Percentiles rank a stretch among this genome's conserved stretches.
Evolutionary conservation across 352 stramenopile genomes (phyloP).

Genomic region (Globisporangium ultimum): DNA sequence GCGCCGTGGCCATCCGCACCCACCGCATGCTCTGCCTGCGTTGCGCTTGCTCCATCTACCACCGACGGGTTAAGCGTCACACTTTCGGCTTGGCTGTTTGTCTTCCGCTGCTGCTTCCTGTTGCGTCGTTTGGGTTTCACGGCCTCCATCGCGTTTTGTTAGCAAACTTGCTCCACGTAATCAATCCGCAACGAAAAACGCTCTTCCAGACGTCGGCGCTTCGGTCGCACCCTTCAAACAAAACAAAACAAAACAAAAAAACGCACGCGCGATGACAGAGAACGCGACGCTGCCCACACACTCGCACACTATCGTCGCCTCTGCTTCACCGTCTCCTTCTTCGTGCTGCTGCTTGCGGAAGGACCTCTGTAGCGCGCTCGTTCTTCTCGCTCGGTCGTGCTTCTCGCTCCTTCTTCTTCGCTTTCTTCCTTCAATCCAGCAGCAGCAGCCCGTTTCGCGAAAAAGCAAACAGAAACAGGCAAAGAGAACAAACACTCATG

Average conservation of each 20-base stretch:
- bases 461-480: background rate
- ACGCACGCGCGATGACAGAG: too few species aligned
- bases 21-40: background rate
- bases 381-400: background rate
- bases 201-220: too few species aligned
- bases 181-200: too few species aligned
- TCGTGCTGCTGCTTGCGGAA: too few species aligned
- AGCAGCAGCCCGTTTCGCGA: background rate
- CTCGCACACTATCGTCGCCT: too few species aligned
- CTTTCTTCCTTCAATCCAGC: background rate
- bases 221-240: too few species aligned
- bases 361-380: too few species aligned
- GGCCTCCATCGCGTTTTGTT: constrained; percentile 7
- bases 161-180: background rate
- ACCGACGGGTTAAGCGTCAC: background rate
- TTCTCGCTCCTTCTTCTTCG: background rate
- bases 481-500: background rate
- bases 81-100: constrained; percentile 11
- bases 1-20: background rate
- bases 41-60: constrained; percentile 16
- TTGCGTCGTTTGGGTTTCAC: constrained; percentile 3
- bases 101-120: background rate
- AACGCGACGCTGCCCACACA: too few species aligned
- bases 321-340: too few species aligned
- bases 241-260: too few species aligned